phyloP scores from a whole-genome alignment of 176 grass and related monocot species.

The Echinochloa phyllopogon region DNA sequence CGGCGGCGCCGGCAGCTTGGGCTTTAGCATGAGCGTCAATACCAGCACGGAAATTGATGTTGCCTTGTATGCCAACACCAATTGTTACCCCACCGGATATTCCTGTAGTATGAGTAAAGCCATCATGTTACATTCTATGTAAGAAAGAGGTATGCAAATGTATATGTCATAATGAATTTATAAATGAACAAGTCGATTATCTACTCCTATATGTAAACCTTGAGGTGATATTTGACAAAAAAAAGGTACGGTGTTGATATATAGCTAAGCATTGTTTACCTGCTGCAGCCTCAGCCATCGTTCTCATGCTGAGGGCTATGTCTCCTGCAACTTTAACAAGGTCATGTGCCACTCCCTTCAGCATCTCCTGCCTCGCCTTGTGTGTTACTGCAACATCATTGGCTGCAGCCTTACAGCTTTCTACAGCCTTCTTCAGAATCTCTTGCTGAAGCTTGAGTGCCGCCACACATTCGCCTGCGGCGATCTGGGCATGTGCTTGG shows the following conservation, averaged over 20 bases:
- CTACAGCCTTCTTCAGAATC: background rate
- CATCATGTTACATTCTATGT: background rate
- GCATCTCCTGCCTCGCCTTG: constrained; percentile 13
- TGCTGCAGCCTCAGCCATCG: constrained; percentile 33
- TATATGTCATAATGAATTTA: too few species aligned
- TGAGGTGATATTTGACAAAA: background rate
- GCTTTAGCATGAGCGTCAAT: background rate
- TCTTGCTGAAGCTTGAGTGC: constrained; percentile 42
- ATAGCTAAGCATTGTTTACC: constrained; percentile 22
- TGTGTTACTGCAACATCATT: background rate
- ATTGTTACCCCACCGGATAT: constrained; percentile 32
- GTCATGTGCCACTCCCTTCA: constrained; percentile 26
- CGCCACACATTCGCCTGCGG: background rate
- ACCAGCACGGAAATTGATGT: constrained; percentile 5
- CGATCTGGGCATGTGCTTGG: background rate
- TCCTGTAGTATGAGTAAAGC: constrained; percentile 21
- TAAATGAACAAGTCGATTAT: too few species aligned
- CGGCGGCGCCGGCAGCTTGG: background rate
- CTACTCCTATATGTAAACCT: background rate
- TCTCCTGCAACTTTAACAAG: constrained; percentile 12
- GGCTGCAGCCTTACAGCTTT: constrained; percentile 13
- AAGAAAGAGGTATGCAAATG: background rate
- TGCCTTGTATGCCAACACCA: background rate
- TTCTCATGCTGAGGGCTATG: constrained; percentile 30
- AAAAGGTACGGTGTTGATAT: too few species aligned